phyloP scores from a whole-genome alignment of 495 filamentous ascomycete genomes.

The Daldinia decipiens region DNA sequence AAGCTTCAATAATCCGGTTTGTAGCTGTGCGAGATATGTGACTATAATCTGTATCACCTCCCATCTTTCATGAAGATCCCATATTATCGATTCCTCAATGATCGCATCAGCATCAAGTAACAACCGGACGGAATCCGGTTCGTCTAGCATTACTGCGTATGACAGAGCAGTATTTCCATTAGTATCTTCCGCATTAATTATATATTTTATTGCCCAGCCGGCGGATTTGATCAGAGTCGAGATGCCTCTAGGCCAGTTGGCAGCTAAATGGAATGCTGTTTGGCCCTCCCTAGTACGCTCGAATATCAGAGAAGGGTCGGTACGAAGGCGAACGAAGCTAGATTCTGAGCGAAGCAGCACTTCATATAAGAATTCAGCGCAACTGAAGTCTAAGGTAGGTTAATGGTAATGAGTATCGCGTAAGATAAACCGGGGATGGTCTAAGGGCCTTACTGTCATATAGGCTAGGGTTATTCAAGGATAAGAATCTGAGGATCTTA shows the following conservation, averaged over 20 bases:
- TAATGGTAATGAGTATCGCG: background rate
- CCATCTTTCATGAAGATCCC: too few species aligned
- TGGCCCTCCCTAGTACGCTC: background rate
- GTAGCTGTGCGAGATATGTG: background rate
- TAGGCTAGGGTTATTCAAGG: background rate
- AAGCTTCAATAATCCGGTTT: background rate
- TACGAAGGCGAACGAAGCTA: conserved; percentile 2
- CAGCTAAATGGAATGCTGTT: conserved; percentile 19
- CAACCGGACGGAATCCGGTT: background rate
- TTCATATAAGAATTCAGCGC: too few species aligned
- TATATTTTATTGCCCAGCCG: background rate
- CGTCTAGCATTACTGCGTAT: background rate
- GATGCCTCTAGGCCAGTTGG: conserved; percentile 27
- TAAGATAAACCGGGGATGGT: background rate
- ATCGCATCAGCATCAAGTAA: conserved; percentile 11
- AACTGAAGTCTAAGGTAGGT: background rate
- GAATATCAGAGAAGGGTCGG: background rate
- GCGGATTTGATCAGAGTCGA: conserved; percentile 15
- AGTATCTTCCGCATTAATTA: conserved; percentile 2
- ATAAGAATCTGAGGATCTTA: background rate
- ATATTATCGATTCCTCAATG: background rate
- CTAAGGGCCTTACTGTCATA: conserved; percentile 10
- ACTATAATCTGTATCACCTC: too few species aligned
- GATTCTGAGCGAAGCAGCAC: too few species aligned
- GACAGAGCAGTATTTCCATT: background rate